Evolutionary conservation across 148 eudicot genomes (phyloP).

Genomic region (Fagopyrum tataricum): DNA sequence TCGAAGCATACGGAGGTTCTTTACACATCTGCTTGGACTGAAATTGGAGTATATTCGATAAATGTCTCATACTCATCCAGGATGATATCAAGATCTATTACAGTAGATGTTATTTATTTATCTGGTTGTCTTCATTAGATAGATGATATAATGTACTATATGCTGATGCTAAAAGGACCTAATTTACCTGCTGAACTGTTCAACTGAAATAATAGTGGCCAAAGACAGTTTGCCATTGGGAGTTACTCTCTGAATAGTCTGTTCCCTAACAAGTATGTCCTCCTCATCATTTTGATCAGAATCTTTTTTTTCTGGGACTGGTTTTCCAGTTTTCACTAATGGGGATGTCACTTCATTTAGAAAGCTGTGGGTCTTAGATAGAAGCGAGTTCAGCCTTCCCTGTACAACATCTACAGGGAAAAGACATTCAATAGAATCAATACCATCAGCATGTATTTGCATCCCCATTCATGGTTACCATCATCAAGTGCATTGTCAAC

Average conservation of each 20-base stretch:
- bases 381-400: conserved; percentile 53
- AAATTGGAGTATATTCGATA: neutral
- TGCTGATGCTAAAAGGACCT: conserved; percentile 3
- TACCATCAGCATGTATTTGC: neutral
- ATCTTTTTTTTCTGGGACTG: conserved; percentile 25
- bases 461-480: neutral
- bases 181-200: conserved; percentile 78
- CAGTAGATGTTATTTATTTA: neutral
- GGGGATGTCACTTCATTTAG: conserved; percentile 69
- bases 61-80: neutral
- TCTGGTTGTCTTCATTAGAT: neutral
- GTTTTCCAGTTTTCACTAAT: conserved; percentile 55
- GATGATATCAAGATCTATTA: neutral
- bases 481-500: neutral
- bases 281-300: conserved; percentile 41
- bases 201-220: conserved; percentile 75
- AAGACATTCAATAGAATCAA: neutral
- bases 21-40: neutral
- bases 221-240: conserved; percentile 62
- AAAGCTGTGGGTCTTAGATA: conserved; percentile 64
- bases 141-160: neutral
- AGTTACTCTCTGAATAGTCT: conserved; percentile 49
- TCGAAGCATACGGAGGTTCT: no score
- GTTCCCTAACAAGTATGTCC: conserved; percentile 59
- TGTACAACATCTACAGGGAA: conserved; percentile 53